Evolutionary conservation across 805 yeast species (phyloP).

Genomic region (Lachancea cidri): DNA sequence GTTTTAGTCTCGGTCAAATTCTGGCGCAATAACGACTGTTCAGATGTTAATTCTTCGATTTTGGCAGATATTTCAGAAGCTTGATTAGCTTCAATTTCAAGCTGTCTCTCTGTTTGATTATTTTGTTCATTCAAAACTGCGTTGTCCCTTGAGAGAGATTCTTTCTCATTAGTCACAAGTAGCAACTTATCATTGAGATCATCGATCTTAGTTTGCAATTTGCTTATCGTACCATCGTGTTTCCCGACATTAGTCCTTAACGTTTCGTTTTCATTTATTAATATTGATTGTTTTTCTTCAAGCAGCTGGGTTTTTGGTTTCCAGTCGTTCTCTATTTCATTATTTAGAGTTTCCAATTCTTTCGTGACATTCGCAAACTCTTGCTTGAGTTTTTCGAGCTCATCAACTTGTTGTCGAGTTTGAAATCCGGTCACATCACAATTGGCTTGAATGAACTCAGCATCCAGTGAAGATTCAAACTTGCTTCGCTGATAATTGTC

Average conservation of each 20-base stretch:
- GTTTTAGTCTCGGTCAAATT: neutral
- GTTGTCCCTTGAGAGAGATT: neutral
- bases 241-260: constrained; percentile 1
- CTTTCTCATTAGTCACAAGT: neutral
- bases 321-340: constrained; percentile 15
- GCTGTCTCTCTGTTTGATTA: neutral
- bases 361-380: constrained; percentile 3
- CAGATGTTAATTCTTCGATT: neutral
- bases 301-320: constrained; percentile 11
- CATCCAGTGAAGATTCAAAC: constrained; percentile 9
- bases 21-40: neutral
- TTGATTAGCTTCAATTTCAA: neutral
- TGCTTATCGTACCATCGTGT: neutral
- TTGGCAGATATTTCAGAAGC: neutral
- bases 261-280: neutral
- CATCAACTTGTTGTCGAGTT: constrained; percentile 9
- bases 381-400: constrained; percentile 4
- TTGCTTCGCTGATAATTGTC: constrained; percentile 7
- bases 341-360: constrained; percentile 4
- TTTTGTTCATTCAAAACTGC: neutral
- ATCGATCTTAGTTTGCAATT: neutral
- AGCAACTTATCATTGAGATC: neutral
- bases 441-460: constrained; percentile 5
- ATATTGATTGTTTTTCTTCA: constrained; percentile 1
- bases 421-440: constrained; percentile 14